phyloP scores from a whole-genome alignment of 805 yeast genomes.

The Ogataea saltuana region DNA sequence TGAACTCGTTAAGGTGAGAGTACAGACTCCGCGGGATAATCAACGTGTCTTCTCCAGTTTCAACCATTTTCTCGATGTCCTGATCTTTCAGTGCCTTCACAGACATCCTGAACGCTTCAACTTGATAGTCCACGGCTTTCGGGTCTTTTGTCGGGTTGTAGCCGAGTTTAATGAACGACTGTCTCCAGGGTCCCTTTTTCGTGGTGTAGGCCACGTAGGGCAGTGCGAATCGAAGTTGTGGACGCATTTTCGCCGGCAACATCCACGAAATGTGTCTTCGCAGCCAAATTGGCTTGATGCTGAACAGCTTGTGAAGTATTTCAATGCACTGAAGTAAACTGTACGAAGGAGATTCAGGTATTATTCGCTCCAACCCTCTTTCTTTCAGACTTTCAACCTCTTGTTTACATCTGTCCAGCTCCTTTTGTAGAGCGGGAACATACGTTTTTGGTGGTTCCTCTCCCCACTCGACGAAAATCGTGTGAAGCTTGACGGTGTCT shows the following conservation, averaged over 20 bases:
- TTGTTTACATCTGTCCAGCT: constrained; percentile 38
- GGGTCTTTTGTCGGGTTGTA: constrained; percentile 66
- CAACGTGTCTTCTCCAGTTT: constrained; percentile 25
- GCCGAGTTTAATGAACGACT: constrained; percentile 77
- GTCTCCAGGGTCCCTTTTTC: constrained; percentile 94
- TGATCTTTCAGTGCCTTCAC: constrained; percentile 33
- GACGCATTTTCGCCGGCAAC: constrained; percentile 46
- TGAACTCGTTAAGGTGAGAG: constrained; percentile 20
- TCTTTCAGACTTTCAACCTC: constrained; percentile 38
- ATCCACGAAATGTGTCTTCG: constrained; percentile 66
- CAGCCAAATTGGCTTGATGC: constrained; percentile 79
- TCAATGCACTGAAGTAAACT: constrained; percentile 46
- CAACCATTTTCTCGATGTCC: constrained; percentile 26
- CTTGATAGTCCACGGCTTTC: constrained; percentile 66
- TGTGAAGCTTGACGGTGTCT: constrained; percentile 48
- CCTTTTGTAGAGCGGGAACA: constrained; percentile 48
- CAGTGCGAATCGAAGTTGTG: constrained; percentile 67
- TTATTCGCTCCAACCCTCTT: constrained; percentile 25
- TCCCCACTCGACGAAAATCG: constrained; percentile 53
- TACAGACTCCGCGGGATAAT: constrained; percentile 31
- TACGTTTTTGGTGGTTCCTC: constrained; percentile 50
- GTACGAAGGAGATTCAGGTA: constrained; percentile 30
- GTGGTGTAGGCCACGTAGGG: constrained; percentile 83
- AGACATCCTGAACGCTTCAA: constrained; percentile 70
- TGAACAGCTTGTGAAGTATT: constrained; percentile 52